These are phyloP conservation scores for Flaveria trinervia DNA, from an alignment of 129 eudicot genomes.

Conservation along the genomic window DNA sequence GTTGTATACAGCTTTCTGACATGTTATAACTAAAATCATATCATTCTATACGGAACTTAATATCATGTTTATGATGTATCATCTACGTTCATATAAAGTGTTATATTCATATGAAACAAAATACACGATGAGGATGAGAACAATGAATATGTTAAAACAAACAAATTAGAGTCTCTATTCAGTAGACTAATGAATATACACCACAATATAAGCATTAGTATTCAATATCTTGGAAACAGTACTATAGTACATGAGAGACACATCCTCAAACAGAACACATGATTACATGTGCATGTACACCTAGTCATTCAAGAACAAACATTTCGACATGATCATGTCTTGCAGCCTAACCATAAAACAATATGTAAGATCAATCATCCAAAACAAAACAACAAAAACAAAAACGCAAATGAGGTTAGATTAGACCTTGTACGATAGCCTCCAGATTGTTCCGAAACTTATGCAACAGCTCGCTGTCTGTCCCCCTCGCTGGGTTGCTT, in stretches of 20 bases:
- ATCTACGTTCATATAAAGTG: no score
- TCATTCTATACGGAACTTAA: no score
- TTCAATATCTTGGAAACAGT: neutral
- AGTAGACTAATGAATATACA: neutral
- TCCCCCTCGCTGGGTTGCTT: constrained; percentile 28
- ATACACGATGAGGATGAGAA: neutral
- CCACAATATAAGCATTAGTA: constrained; percentile 3
- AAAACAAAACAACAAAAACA: constrained; percentile 17
- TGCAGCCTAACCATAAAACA: neutral
- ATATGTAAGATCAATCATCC: constrained; percentile 5
- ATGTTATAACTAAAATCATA: no score
- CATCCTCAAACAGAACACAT: constrained; percentile 21
- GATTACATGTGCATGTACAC: constrained; percentile 40
- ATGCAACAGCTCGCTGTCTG: constrained; percentile 31
- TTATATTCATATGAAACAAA: neutral
- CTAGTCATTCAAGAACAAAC: constrained; percentile 33
- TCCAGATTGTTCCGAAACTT: constrained; percentile 17
- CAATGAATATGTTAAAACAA: neutral
- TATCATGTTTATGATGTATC: no score
- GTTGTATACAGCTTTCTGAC: no score
- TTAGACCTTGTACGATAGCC: constrained; percentile 14
- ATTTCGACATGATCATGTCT: constrained; percentile 26
- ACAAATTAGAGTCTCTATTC: neutral
- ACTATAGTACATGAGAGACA: constrained; percentile 22
- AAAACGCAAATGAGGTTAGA: constrained; percentile 12